Evolutionary conservation across 2,329 filamentous ascomycete genomes (phyloP), one percentile per base, ranked within the genome.

Genomic region (Acrodontium crateriforme): DNA sequence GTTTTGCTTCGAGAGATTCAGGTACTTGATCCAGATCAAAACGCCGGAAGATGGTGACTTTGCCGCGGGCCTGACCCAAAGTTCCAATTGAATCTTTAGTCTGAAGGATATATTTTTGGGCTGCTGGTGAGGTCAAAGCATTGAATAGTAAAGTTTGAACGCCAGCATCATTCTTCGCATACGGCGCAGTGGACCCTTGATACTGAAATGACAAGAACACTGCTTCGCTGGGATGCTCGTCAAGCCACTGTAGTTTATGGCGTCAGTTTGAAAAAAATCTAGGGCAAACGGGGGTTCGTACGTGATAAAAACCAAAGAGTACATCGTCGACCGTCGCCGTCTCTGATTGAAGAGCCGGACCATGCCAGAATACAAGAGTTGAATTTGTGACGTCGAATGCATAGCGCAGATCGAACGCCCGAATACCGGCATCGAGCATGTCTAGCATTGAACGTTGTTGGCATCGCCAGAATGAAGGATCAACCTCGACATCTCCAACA

Each of bases 351-450:
- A 67, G 47, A 5, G 59, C 63, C 17, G 54, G 35, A 5, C 50
- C 48, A 38, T 68, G 64, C 51, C 60, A 67, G 45, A 66, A 67
- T 3, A 64, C 56, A 1, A 68, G 46, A 1, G 46, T 52, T 6
- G 46, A 54, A 28, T 58, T 59, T 2, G 56, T 57, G 2, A 59
- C 52, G 37, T 67, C 63, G 17, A 59, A 50, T 3, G 61, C 62
- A 38, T 59, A 63, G n/a, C 63, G 51, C 20, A 67, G 44, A 37
- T 68, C 64, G 32, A 68, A 65, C 18, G 56, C 63, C 10, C 64
- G 58, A 9, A 67, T 56, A 5, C 63, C 64, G 15, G 49, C 50
- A 24, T 60, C 49, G 0, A 69, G 52, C 44, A 59, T 57, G 12
- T 46, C 44, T 9, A 53, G 38, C 1, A 65, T 41, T 1, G 53